Evolutionary conservation across 768 basidiomycete genomes (phyloP).

Genomic region (Hygrophorus russula): DNA sequence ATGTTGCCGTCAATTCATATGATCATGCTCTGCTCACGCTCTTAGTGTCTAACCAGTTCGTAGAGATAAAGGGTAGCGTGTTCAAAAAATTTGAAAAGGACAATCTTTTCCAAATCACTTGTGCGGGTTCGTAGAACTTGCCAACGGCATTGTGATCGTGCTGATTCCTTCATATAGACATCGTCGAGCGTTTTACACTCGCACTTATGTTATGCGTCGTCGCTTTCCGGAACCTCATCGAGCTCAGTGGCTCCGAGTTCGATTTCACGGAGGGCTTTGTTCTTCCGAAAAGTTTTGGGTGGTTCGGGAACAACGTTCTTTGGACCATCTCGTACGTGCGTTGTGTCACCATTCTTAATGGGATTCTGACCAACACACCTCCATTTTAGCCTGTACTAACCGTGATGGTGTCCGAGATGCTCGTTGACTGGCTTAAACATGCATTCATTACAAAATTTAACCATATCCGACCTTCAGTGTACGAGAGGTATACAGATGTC

Average conservation of each 20-base stretch:
- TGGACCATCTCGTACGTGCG: slow-evolving; percentile 88
- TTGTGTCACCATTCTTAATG: slow-evolving; percentile 7
- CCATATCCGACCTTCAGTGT: slow-evolving; percentile 90
- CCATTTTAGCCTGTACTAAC: slow-evolving; percentile 71
- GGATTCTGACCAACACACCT: background rate
- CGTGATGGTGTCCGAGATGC: slow-evolving; percentile 83
- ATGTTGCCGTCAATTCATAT: slow-evolving; percentile 97
- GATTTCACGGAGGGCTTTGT: slow-evolving; percentile 62
- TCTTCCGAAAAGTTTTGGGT: slow-evolving; percentile 76
- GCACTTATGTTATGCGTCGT: slow-evolving; percentile 85
- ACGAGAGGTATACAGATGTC: slow-evolving; percentile 91
- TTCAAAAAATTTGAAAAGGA: slow-evolving; percentile 99
- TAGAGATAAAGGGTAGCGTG: slow-evolving; percentile 98
- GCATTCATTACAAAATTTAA: slow-evolving; percentile 99
- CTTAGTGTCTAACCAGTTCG: slow-evolving; percentile 95
- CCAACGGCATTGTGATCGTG: background rate
- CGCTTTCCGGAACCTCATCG: slow-evolving; percentile 89
- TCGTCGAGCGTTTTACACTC: slow-evolving; percentile 93
- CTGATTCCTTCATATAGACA: slow-evolving; percentile 41
- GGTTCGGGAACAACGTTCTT: slow-evolving; percentile 71
- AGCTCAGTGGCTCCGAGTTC: slow-evolving; percentile 85
- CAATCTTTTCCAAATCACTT: slow-evolving; percentile 96
- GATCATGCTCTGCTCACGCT: slow-evolving; percentile 92
- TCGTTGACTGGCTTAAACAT: slow-evolving; percentile 98
- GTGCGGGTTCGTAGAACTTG: slow-evolving; percentile 56